Conservation (phyloP, 2,329 filamentous ascomycete species). For the Claviceps sp. region DNA sequence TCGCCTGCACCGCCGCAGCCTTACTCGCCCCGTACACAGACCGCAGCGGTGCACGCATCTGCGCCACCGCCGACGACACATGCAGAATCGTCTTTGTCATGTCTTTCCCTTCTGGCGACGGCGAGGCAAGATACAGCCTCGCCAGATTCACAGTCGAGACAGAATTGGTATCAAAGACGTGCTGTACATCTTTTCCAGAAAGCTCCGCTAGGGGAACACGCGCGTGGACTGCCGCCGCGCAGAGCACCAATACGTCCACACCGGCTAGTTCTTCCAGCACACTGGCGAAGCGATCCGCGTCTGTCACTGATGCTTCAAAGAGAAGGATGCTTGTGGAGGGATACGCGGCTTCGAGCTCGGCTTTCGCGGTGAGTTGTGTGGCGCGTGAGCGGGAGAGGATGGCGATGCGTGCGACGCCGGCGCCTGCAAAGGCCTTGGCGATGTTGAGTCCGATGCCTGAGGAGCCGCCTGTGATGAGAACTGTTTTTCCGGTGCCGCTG, state of each 20-base stretch:
- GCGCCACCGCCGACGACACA: background rate
- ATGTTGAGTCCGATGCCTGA: background rate
- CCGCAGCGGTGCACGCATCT: background rate
- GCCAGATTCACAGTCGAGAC: background rate
- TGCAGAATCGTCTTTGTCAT: background rate
- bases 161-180: background rate
- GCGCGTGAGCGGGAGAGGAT: background rate
- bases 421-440: background rate
- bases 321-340: background rate
- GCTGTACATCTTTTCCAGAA: background rate
- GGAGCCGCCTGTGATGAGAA: background rate
- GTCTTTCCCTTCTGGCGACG: too few relatives aligned
- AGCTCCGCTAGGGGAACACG: background rate
- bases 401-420: background rate
- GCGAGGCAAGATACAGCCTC: background rate
- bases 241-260: background rate
- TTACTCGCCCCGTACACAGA: constrained; percentile 1
- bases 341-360: background rate
- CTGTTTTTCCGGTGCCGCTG: background rate
- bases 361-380: background rate
- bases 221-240: background rate
- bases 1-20: background rate
- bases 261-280: background rate
- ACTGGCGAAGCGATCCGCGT: background rate
- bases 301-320: background rate